Conservation (phyloP, 2,329 filamentous ascomycete genomes). For the Botrytis elliptica region DNA sequence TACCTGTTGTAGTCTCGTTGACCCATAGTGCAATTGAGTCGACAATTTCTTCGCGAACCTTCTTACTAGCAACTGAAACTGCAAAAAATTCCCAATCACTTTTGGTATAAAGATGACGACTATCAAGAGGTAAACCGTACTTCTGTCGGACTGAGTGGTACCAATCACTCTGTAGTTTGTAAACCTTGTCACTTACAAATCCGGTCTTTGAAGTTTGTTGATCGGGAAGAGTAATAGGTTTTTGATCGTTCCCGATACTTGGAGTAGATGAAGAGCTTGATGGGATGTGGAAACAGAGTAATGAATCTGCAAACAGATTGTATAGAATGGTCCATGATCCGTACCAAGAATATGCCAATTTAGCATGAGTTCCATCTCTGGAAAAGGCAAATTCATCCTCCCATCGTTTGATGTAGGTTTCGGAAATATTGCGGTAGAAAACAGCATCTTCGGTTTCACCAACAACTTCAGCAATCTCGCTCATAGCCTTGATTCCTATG, state of each 20-base stretch:
- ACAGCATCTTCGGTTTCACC: constrained; percentile 56
- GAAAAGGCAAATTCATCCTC: constrained; percentile 60
- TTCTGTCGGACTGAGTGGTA: constrained; percentile 76
- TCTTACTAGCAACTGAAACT: constrained; percentile 70
- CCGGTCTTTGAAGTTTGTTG: constrained; percentile 38
- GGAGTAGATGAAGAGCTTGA: constrained; percentile 32
- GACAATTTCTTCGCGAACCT: constrained; percentile 69
- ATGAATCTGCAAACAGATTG: constrained; percentile 66
- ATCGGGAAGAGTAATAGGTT: constrained; percentile 29
- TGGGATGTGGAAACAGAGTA: constrained; percentile 73
- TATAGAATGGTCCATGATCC: constrained; percentile 74
- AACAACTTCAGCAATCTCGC: constrained; percentile 58
- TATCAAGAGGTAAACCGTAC: constrained; percentile 81
- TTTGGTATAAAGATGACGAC: constrained; percentile 80
- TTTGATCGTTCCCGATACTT: constrained; percentile 29
- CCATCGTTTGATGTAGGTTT: constrained; percentile 65
- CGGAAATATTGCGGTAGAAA: constrained; percentile 60
- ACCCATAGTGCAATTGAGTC: constrained; percentile 76
- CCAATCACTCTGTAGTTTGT: constrained; percentile 77
- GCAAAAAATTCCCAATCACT: constrained; percentile 92
- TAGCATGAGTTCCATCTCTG: constrained; percentile 64
- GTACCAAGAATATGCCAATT: constrained; percentile 71
- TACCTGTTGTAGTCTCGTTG: constrained; percentile 73
- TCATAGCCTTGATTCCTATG: constrained; percentile 76
- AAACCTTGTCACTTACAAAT: constrained; percentile 75